Conservation (phyloP, 2,329 filamentous ascomycete genomes). For the Sphaerulina populicola region DNA sequence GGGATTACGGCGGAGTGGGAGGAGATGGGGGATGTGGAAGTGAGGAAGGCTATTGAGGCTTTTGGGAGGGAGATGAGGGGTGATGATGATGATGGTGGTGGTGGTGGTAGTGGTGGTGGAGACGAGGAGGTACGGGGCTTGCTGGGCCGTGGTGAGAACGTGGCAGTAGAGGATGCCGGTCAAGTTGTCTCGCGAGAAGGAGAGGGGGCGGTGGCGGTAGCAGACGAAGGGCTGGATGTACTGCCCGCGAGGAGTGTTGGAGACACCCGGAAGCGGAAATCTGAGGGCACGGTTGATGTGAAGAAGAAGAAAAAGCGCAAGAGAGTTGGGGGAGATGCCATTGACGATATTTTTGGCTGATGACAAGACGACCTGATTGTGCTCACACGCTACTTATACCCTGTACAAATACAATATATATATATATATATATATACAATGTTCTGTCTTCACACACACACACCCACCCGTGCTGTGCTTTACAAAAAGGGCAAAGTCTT, state of each 20-base stretch:
- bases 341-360: constrained; percentile 60
- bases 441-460: too few species aligned
- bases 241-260: constrained; percentile 9
- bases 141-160: too few species aligned
- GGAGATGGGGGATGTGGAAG: constrained; percentile 37
- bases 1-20: constrained; percentile 38
- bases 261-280: constrained; percentile 20
- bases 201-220: not conserved
- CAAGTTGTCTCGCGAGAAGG: constrained; percentile 22
- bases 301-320: constrained; percentile 49
- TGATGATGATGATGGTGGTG: constrained; percentile 23
- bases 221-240: not conserved
- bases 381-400: not conserved
- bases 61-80: constrained; percentile 37
- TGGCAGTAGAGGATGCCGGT: constrained; percentile 24
- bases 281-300: constrained; percentile 14
- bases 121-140: too few species aligned
- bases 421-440: not conserved
- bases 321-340: constrained; percentile 54
- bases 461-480: too few species aligned
- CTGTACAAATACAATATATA: not conserved
- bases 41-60: constrained; percentile 36
- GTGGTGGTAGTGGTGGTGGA: constrained; percentile 10
- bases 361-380: constrained; percentile 2
- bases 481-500: too few species aligned